Evolutionary conservation across 2,329 filamentous ascomycete species (phyloP).

Genomic region (Myriosclerotinia duriaeana): DNA sequence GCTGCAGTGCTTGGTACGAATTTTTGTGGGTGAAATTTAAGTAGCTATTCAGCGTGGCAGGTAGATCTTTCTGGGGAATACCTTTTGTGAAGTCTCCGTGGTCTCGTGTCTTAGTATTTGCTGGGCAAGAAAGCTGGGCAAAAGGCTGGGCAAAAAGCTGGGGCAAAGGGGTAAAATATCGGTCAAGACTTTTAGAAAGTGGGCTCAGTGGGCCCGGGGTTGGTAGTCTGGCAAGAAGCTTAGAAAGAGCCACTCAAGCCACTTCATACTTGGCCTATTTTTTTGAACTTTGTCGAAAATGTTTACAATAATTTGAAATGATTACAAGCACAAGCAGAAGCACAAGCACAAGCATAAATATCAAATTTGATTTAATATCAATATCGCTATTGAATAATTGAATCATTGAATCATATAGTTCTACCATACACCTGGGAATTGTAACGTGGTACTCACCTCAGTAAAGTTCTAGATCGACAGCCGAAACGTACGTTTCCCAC

Average conservation of each 20-base stretch:
- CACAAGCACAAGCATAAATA: too few relatives aligned
- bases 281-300: too few relatives aligned
- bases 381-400: too few relatives aligned
- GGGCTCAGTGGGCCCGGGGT: not conserved
- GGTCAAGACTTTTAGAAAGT: not conserved
- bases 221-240: not conserved
- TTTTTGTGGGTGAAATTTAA: not conserved
- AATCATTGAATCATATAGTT: too few relatives aligned
- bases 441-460: not conserved
- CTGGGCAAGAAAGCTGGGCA: slow-evolving; percentile 6
- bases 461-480: not conserved
- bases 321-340: not conserved
- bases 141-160: not conserved
- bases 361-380: too few relatives aligned
- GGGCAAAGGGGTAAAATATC: slow-evolving; percentile 12
- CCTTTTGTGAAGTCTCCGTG: not conserved
- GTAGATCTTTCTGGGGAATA: not conserved
- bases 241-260: not conserved
- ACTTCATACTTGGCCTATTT: too few relatives aligned
- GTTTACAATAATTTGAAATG: not conserved
- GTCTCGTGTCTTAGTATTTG: not conserved
- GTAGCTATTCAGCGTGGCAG: too few relatives aligned
- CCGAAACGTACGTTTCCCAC: not conserved
- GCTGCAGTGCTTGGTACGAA: not conserved
- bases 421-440: not conserved